Base-by-base conservation (phyloP, 2,329 filamentous ascomycete species). In the Penicillium sp. region DNA sequence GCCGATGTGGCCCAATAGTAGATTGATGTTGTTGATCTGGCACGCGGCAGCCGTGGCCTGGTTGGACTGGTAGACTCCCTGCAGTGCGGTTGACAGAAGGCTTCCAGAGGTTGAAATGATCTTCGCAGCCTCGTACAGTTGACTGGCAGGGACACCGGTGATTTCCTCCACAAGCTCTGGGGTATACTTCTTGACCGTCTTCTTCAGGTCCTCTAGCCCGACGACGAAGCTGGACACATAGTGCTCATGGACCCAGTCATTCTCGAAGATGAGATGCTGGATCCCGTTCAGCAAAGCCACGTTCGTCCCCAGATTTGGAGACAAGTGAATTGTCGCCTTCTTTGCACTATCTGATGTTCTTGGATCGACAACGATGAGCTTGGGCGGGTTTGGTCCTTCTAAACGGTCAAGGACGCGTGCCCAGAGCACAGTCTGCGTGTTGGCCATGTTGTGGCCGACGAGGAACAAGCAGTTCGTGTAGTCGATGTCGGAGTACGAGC, bases 11-110 rank as follows among this genome's bases (percentile, higher is more conserved):
- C 76, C 76, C 7, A 71, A 71, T 2, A 78, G 66, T 1, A 79
- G 71, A 52, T 78, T 78, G 69, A 79, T 78, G 62, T 78, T 79
- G 66, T 79, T 78, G 64, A 79, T 76, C 62, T 77, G 75, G 62
- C 76, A 78, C 1, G 76, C 76, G 56, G 69, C 71, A 2, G 77
- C 76, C 3, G 77, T 78, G n/a, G 75, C 75, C 61, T 79, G 77
- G 66, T 78, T 76, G 1, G 76, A 77, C 63, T 79, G 76, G 58
- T 79, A 79, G 5, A 79, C 77, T 3, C 77, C 77, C 62, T 79
- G 77, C 1, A 79, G 63, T 1, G 74, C 75, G 4, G 76, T 78
- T 2, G 76, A 79, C 8, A 78, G 64, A 2, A 79, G 67, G 23
- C 65, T 73, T 11, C 61, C 64, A 0, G 72, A 65, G 6, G 69